These are phyloP conservation scores for Colletotrichum brevisporum DNA, from an alignment of 2,329 filamentous ascomycete genomes.

Conservation along the genomic window DNA sequence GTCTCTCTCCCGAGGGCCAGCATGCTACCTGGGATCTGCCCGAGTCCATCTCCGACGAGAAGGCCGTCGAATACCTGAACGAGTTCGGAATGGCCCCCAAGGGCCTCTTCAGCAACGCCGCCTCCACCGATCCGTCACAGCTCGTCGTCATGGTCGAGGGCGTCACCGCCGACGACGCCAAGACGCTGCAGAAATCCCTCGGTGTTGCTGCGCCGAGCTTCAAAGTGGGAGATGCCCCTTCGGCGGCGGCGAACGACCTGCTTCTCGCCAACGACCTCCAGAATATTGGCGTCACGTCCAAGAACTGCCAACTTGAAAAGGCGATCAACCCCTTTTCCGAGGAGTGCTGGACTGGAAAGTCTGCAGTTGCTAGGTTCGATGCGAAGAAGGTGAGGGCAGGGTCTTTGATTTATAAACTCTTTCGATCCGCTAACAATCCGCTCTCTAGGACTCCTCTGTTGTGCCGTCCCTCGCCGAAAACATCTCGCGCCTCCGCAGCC, in stretches of 20 bases:
- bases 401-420: no score
- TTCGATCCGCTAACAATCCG: slow-evolving; percentile 5
- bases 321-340: slow-evolving; percentile 59
- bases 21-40: slow-evolving; percentile 64
- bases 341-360: slow-evolving; percentile 61
- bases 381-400: slow-evolving; percentile 55
- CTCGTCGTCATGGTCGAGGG: slow-evolving; percentile 73
- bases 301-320: slow-evolving; percentile 55
- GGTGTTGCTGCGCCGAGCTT: slow-evolving; percentile 62
- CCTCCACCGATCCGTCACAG: slow-evolving; percentile 60
- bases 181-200: slow-evolving; percentile 58
- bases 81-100: slow-evolving; percentile 68
- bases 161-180: slow-evolving; percentile 61
- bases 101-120: slow-evolving; percentile 64
- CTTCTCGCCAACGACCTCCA: slow-evolving; percentile 59
- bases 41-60: slow-evolving; percentile 57
- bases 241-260: slow-evolving; percentile 56
- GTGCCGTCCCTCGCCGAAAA: slow-evolving; percentile 60
- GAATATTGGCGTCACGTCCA: slow-evolving; percentile 52
- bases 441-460: slow-evolving; percentile 47
- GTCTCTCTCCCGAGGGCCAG: slow-evolving; percentile 63
- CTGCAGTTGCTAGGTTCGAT: slow-evolving; percentile 61
- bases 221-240: slow-evolving; percentile 61
- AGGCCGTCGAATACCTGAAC: slow-evolving; percentile 70
- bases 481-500: slow-evolving; percentile 59